These are phyloP conservation scores for Plicaturopsis crispa DNA, from an alignment of 768 basidiomycete species.

Conservation along the genomic window DNA sequence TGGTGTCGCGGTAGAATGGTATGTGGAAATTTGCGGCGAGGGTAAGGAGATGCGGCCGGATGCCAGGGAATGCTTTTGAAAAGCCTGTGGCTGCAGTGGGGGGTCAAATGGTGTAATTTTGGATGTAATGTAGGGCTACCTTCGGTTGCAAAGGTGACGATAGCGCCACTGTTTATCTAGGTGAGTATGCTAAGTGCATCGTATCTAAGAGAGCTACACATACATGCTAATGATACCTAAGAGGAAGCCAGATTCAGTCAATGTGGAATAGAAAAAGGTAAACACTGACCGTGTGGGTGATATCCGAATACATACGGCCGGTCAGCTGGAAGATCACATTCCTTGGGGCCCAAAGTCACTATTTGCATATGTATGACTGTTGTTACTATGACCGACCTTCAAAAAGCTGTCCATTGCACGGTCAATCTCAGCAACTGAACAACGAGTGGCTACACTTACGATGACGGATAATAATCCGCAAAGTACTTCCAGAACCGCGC, in stretches of 20 bases:
- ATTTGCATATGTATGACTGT: conserved; percentile 8
- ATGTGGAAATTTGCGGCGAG: conserved; percentile 84
- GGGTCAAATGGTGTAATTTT: conserved; percentile 3
- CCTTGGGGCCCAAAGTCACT: no score
- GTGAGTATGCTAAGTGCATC: no score
- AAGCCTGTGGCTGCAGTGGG: conserved; percentile 73
- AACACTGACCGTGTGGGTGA: conserved; percentile 82
- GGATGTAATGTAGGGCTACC: conserved; percentile 32
- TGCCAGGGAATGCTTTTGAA: conserved; percentile 83
- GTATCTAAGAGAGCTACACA: no score
- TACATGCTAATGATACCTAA: conserved; percentile 97
- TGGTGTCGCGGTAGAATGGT: conserved; percentile 89
- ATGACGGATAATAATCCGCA: conserved; percentile 86
- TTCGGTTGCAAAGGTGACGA: conserved; percentile 96
- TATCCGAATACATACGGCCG: conserved; percentile 96
- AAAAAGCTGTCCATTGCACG: conserved; percentile 37
- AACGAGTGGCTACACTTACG: conserved; percentile 42
- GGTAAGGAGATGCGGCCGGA: conserved; percentile 89
- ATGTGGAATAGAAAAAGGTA: not conserved
- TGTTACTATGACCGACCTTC: conserved; percentile 31
- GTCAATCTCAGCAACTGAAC: conserved; percentile 14
- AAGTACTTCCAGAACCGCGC: conserved; percentile 80
- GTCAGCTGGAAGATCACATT: conserved; percentile 85
- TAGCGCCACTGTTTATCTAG: conserved; percentile 78
- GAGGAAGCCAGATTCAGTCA: conserved; percentile 7